Conservation (phyloP, 129 eudicot genomes). For the Tagetes patula region DNA sequence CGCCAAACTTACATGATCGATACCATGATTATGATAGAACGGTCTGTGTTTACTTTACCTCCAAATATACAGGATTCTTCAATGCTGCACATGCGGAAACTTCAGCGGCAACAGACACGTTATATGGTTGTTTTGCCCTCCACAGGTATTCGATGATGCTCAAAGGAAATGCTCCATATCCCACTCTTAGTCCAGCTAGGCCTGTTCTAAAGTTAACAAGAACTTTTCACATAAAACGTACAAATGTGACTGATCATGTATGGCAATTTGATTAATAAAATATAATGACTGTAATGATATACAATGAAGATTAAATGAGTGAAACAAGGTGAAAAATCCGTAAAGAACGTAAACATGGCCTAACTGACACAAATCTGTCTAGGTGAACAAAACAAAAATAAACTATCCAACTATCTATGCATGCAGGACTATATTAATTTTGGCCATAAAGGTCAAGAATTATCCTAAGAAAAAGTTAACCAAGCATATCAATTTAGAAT, state of each 20-base stretch:
- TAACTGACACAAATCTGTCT: not conserved
- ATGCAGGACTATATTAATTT: not conserved
- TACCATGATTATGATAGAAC: not conserved
- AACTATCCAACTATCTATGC: not conserved
- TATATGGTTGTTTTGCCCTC: constrained; percentile 99
- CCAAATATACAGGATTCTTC: constrained; percentile 78
- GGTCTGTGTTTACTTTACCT: constrained; percentile 45
- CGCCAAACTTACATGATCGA: not conserved
- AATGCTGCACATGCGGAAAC: constrained; percentile 96
- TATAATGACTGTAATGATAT: not conserved
- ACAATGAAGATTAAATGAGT: not conserved
- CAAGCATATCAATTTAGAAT: not conserved
- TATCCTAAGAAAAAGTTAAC: not conserved
- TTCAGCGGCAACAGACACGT: constrained; percentile 99
- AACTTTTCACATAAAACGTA: constrained; percentile 1
- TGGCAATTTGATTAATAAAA: not conserved
- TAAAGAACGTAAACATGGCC: not conserved
- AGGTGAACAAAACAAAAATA: not conserved
- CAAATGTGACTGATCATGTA: not conserved
- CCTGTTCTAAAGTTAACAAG: constrained; percentile 46
- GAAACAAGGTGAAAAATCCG: not conserved
- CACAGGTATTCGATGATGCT: constrained; percentile 86
- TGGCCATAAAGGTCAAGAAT: not conserved
- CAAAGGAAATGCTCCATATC: constrained; percentile 96
- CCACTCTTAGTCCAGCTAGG: constrained; percentile 93